Conservation (phyloP, 2,329 filamentous ascomycete genomes). For the Madurella fahalii region DNA sequence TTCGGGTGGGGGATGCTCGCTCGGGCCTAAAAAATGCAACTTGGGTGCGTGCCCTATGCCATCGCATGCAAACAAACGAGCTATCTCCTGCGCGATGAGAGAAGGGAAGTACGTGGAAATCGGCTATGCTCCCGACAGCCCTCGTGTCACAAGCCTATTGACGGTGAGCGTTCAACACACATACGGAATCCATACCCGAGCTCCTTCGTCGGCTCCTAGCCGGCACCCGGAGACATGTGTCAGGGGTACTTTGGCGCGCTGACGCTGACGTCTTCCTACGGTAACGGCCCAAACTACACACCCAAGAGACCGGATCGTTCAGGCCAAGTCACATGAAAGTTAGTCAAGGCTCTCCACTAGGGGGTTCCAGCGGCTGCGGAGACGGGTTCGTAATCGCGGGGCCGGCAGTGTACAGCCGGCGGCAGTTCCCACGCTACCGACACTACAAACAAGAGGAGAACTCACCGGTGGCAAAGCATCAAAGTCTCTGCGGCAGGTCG, state of each 20-base stretch:
- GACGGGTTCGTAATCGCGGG: too few relatives aligned
- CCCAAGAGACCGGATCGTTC: neutral
- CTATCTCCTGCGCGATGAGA: neutral
- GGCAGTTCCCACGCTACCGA: too few relatives aligned
- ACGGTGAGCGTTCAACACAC: neutral
- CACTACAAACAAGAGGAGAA: too few relatives aligned
- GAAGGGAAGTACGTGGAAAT: constrained; percentile 1
- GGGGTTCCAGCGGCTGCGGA: too few relatives aligned
- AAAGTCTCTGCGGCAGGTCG: neutral
- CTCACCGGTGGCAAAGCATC: neutral
- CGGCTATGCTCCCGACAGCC: neutral
- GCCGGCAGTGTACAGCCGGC: too few relatives aligned
- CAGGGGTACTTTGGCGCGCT: neutral
- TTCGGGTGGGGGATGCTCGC: constrained; percentile 1
- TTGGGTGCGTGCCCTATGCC: constrained; percentile 1
- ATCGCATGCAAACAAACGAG: neutral
- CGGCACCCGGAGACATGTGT: neutral
- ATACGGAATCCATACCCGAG: neutral
- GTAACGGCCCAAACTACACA: neutral
- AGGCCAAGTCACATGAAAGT: neutral
- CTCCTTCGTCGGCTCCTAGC: neutral
- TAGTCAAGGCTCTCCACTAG: too few relatives aligned
- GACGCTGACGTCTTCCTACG: neutral
- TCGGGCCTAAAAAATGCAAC: neutral
- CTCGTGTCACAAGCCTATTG: constrained; percentile 11